These are phyloP conservation scores for Boletus vinaceobasis DNA, from an alignment of 768 basidiomycete species.

Conservation along the genomic window DNA sequence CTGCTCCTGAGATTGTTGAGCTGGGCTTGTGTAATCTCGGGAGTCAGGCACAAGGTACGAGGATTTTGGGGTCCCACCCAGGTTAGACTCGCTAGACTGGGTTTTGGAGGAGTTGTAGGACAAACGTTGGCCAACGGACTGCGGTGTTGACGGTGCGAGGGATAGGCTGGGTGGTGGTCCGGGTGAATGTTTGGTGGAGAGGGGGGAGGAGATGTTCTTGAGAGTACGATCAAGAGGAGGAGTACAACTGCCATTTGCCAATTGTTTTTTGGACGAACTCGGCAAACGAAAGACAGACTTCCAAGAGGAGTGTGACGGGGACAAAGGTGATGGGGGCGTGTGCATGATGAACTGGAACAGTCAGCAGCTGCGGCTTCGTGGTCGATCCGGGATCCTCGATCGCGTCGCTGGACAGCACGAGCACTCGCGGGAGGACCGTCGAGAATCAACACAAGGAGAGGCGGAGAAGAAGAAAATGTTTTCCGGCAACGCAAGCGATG, in stretches of 20 bases:
- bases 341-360: constrained; percentile 20
- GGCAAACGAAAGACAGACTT: constrained; percentile 73
- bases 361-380: constrained; percentile 10
- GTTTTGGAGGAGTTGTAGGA: constrained; percentile 80
- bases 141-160: constrained; percentile 52
- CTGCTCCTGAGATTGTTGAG: constrained; percentile 8
- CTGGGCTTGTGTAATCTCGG: constrained; percentile 6
- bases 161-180: constrained; percentile 45
- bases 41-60: constrained; percentile 31
- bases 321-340: constrained; percentile 18
- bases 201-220: constrained; percentile 28
- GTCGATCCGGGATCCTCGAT: constrained; percentile 26
- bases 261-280: constrained; percentile 59
- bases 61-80: constrained; percentile 29
- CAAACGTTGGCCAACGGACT: constrained; percentile 57
- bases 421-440: constrained; percentile 12
- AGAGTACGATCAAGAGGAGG: constrained; percentile 47
- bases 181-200: constrained; percentile 11
- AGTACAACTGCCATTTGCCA: constrained; percentile 35
- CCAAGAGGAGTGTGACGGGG: constrained; percentile 44
- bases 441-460: constrained; percentile 2
- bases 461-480: constrained; percentile 17
- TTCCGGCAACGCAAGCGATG: constrained; percentile 15
- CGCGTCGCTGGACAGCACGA: constrained; percentile 3
- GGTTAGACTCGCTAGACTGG: constrained; percentile 69